Evolutionary conservation across 345 rosid genomes (phyloP), one percentile per base, ranked within the genome.

Genomic region (Hibiscus syriacus): DNA sequence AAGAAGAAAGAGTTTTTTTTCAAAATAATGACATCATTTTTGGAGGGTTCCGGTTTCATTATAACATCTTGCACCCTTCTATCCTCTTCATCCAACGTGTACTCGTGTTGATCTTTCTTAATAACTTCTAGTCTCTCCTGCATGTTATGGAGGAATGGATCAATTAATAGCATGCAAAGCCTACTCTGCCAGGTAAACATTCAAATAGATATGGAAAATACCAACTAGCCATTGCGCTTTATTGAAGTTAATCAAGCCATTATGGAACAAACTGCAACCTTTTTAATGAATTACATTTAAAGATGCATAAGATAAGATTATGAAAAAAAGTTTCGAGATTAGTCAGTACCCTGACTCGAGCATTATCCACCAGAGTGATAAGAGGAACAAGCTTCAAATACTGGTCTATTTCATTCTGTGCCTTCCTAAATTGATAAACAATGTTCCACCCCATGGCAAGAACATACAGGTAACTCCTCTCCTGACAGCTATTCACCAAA

Each of bases 401-500:
- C 4, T 86, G 87, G 73, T 94, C 99, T 52, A 94, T 94, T 90
- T 94, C 99, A 70, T 77, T 86, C 77, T 94, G 99, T 14, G 95
- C 96, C 81, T 85, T 94, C 73, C 96, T 79, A 67, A 94, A 94
- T 77, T 94, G 99, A 50, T 94, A 94, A 55, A 94, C 98, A 29
- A 91, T 89, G 78, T 91, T 94, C 99, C 99, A 94, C 0, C 99
- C 99, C 99, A 91, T 91, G 22, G 99, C 99, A 50, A 94, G 78
- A 85, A 94, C 73, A 76, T 94, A 94, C 16, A 94, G 88, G 75
- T 89, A 94, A 69, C 99, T 94, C 67, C 87, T 73, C 64, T 94
- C 99, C 63, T 90, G 92, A 59, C 99, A 94, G 53, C 93, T 94
- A 29, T 87, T 86, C 25, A 94, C 96, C 67, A 94, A 71, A 48